Conservation (phyloP, 345 rosid species). For the Murraya koenigii region DNA sequence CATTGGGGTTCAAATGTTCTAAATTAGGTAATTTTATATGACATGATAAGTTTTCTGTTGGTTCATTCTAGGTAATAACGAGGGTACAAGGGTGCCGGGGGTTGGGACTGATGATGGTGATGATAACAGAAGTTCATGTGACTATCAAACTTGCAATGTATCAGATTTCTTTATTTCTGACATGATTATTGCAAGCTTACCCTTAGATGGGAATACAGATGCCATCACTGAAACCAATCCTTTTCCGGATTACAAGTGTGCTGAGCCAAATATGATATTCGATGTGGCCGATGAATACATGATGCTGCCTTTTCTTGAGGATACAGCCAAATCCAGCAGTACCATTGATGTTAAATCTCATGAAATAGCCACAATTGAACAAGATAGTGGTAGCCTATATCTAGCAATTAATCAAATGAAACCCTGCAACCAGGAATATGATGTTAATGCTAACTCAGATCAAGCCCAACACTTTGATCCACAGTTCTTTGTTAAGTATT, state of each 20-base stretch:
- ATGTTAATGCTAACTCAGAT: slow-evolving; percentile 45
- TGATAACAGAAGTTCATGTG: slow-evolving; percentile 35
- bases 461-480: slow-evolving; percentile 77
- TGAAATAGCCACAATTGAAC: slow-evolving; percentile 38
- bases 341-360: slow-evolving; percentile 40
- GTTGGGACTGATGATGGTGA: slow-evolving; percentile 35
- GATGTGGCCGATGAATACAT: slow-evolving; percentile 71
- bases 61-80: slow-evolving; percentile 30
- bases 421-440: slow-evolving; percentile 48
- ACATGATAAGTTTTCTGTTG: not conserved
- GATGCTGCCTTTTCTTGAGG: slow-evolving; percentile 75
- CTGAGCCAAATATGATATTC: slow-evolving; percentile 53
- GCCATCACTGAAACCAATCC: slow-evolving; percentile 27
- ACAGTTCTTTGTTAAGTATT: slow-evolving; percentile 61
- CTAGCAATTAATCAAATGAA: slow-evolving; percentile 64
- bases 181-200: slow-evolving; percentile 55
- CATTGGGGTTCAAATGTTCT: not conserved
- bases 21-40: not conserved
- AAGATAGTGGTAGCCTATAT: slow-evolving; percentile 50
- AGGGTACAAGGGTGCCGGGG: slow-evolving; percentile 22
- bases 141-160: slow-evolving; percentile 51
- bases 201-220: slow-evolving; percentile 42
- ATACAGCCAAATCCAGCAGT: slow-evolving; percentile 46
- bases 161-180: slow-evolving; percentile 64
- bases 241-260: slow-evolving; percentile 59